Evolutionary conservation across 805 yeast genomes (phyloP).

Genomic region (Starmerella bombicola): DNA sequence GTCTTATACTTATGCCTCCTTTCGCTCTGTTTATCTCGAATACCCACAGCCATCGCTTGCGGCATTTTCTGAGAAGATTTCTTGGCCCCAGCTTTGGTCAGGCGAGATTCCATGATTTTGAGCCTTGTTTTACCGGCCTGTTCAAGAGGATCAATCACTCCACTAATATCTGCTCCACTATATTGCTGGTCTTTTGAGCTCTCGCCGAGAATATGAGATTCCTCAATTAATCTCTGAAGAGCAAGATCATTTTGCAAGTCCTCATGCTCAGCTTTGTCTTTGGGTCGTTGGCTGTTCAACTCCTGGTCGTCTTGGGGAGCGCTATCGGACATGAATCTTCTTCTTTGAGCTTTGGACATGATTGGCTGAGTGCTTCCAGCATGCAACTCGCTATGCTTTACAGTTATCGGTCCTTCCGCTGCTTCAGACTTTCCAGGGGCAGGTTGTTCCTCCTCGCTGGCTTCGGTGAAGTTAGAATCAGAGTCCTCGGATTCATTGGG

Average conservation of each 20-base stretch:
- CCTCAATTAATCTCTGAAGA: conserved; percentile 51
- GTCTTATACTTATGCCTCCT: conserved; percentile 44
- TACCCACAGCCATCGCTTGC: conserved; percentile 76
- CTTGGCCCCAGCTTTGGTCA: conserved; percentile 28
- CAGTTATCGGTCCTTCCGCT: conserved; percentile 23
- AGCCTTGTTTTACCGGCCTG: conserved; percentile 31
- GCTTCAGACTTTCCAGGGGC: conserved; percentile 28
- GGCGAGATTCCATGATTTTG: conserved; percentile 29
- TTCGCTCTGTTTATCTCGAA: conserved; percentile 45
- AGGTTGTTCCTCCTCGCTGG: conserved; percentile 22
- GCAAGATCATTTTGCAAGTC: conserved; percentile 55
- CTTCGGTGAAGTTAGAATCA: conserved; percentile 7
- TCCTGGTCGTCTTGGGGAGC: conserved; percentile 26
- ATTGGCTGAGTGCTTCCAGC: conserved; percentile 15
- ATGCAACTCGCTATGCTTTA: conserved; percentile 26
- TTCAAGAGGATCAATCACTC: conserved; percentile 26
- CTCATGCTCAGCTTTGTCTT: conserved; percentile 31
- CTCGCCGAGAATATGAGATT: conserved; percentile 47
- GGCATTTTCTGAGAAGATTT: conserved; percentile 64
- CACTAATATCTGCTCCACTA: conserved; percentile 29
- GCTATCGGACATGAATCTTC: conserved; percentile 22
- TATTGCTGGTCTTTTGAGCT: conserved; percentile 20
- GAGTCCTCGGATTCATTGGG: conserved; percentile 8
- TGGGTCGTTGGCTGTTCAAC: conserved; percentile 4
- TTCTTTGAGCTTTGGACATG: conserved; percentile 20